Evolutionary conservation across 2,329 filamentous ascomycete species (phyloP).

Genomic region (Hypoxylon sp.): DNA sequence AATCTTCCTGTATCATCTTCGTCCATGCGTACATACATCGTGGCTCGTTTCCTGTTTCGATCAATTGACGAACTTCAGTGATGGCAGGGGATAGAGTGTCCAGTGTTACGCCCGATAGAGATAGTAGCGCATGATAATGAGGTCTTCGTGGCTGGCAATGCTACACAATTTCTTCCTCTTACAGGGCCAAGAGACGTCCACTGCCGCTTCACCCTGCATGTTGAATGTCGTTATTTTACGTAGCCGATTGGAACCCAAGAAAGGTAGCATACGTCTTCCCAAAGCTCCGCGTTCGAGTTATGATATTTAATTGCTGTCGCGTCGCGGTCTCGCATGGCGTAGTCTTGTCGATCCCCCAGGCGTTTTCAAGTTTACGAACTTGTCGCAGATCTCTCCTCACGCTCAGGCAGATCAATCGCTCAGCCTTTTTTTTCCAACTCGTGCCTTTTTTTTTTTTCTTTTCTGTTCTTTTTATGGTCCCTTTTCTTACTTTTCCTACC

Average conservation of each 20-base stretch:
- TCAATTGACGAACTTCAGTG: slow-evolving; percentile 12
- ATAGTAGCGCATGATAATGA: slow-evolving; percentile 11
- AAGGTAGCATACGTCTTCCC: neutral
- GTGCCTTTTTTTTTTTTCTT: slow-evolving; percentile 1
- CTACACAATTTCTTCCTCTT: slow-evolving; percentile 16
- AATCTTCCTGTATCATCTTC: slow-evolving; percentile 12
- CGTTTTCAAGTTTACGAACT: slow-evolving; percentile 27
- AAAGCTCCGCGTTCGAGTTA: slow-evolving; percentile 7
- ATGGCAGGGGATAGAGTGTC: neutral
- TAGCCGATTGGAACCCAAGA: neutral
- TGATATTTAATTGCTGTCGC: slow-evolving; percentile 2
- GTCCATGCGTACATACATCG: slow-evolving; percentile 15
- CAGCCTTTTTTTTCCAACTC: slow-evolving; percentile 22
- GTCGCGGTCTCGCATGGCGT: slow-evolving; percentile 19
- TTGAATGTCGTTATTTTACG: slow-evolving; percentile 7
- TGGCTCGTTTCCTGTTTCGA: slow-evolving; percentile 4
- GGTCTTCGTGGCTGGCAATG: slow-evolving; percentile 12
- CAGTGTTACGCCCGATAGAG: slow-evolving; percentile 7
- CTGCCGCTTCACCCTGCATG: neutral
- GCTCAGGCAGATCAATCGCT: slow-evolving; percentile 17
- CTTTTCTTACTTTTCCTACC: slow-evolving; percentile 10
- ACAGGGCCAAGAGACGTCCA: neutral
- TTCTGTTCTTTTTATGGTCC: slow-evolving; percentile 8
- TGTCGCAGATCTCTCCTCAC: slow-evolving; percentile 31
- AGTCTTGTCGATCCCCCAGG: slow-evolving; percentile 31